A percentile compares a stretch with the other conserved stretches of the same genome.
Conservation (phyloP, 257 asterid genomes). For the Knoxia roxburghii region DNA sequence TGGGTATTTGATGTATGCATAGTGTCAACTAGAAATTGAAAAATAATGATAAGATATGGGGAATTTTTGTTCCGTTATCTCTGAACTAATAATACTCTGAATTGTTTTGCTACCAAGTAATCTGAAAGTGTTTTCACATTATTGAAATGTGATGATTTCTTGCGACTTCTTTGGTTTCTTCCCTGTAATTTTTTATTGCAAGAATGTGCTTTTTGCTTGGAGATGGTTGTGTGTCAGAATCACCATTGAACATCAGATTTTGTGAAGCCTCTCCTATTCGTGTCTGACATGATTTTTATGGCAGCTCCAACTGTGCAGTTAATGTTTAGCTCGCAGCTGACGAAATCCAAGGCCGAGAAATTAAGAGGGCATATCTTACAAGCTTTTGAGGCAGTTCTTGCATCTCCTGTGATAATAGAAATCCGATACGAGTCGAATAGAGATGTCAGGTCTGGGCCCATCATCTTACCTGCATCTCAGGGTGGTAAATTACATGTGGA, state of each 20-base stretch:
- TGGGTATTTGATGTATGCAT: background rate
- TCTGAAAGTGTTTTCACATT: background rate
- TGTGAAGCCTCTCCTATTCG: background rate
- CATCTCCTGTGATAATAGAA: constrained; percentile 74
- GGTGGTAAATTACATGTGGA: constrained; percentile 23
- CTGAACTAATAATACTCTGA: background rate
- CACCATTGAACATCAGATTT: background rate
- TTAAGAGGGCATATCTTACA: constrained; percentile 61
- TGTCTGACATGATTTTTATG: constrained; percentile 16
- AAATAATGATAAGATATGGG: background rate
- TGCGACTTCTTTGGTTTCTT: background rate
- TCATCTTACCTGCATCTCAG: constrained; percentile 43
- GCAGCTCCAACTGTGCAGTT: constrained; percentile 92
- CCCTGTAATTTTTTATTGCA: background rate
- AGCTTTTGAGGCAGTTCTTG: constrained; percentile 84
- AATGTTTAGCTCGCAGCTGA: constrained; percentile 60
- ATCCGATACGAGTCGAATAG: constrained; percentile 57
- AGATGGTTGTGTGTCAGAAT: background rate
- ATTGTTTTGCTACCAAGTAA: background rate
- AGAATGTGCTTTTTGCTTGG: background rate
- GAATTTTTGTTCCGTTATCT: background rate
- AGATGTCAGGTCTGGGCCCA: constrained; percentile 33
- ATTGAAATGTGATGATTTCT: background rate
- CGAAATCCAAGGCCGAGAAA: constrained; percentile 76
- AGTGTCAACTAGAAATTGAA: background rate